A percentile compares a stretch with the other conserved stretches of the same genome.
Evolutionary conservation across 768 basidiomycete genomes (phyloP).

Genomic region (Mrakia gelida): DNA sequence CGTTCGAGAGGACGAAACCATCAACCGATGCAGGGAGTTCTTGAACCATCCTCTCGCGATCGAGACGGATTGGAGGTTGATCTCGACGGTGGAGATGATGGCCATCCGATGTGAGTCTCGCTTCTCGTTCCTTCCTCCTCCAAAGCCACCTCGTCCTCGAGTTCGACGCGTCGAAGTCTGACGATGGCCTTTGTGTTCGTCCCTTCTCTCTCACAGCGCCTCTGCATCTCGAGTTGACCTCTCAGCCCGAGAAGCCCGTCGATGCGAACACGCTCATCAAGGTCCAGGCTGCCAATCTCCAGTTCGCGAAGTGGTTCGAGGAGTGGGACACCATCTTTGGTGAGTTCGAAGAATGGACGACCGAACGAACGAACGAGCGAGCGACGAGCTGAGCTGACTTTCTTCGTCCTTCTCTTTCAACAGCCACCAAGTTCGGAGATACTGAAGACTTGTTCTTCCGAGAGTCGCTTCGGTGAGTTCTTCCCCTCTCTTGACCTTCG

Average conservation of each 20-base stretch:
- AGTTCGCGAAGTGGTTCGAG: constrained; percentile 72
- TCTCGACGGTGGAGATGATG: constrained; percentile 91
- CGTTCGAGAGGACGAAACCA: constrained; percentile 86
- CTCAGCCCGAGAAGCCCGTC: constrained; percentile 61
- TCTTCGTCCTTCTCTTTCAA: constrained; percentile 63
- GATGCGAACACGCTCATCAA: constrained; percentile 66
- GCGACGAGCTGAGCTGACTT: background rate
- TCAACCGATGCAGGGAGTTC: constrained; percentile 70
- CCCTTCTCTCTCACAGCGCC: constrained; percentile 52
- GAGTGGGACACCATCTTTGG: constrained; percentile 44
- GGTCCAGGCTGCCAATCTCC: constrained; percentile 66
- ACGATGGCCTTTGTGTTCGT: background rate
- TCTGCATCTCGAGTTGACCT: constrained; percentile 71
- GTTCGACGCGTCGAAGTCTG: background rate
- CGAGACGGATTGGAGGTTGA: constrained; percentile 88
- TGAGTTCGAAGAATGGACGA: constrained; percentile 44
- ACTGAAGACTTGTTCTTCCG: constrained; percentile 71
- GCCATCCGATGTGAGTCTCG: constrained; percentile 56
- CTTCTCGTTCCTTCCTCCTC: background rate
- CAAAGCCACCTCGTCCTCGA: background rate
- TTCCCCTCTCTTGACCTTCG: constrained; percentile 37
- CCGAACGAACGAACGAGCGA: constrained; percentile 48
- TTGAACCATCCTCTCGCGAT: constrained; percentile 82
- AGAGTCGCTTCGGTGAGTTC: constrained; percentile 61
- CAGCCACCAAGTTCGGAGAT: constrained; percentile 54